These are phyloP conservation scores for Diplodia mutila DNA, from an alignment of 2,329 filamentous ascomycete genomes.

Conservation along the genomic window DNA sequence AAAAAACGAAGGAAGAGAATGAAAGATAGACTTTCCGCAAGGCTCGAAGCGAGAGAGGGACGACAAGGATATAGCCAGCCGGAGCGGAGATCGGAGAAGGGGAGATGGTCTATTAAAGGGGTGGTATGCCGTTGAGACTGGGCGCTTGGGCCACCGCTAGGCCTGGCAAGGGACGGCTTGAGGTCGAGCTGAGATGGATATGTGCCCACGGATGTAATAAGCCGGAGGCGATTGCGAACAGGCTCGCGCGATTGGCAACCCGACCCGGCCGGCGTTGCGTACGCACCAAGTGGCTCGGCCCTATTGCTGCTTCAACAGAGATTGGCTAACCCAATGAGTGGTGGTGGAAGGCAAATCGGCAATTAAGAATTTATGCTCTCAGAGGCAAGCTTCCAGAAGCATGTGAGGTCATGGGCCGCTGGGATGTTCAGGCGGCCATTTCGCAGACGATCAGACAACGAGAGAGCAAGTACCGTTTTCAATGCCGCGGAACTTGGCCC, in stretches of 20 bases:
- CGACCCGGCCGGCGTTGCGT: not conserved
- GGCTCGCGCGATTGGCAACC: not conserved
- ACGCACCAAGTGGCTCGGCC: not conserved
- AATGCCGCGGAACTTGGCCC: not conserved
- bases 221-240: not conserved
- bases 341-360: not conserved
- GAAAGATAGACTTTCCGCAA: not conserved
- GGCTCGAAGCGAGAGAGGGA: slow-evolving; percentile 8
- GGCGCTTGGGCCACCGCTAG: not conserved
- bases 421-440: not conserved
- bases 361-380: not conserved
- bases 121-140: not conserved
- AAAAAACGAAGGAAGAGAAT: not conserved
- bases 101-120: slow-evolving; percentile 14
- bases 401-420: not conserved
- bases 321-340: not conserved
- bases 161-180: not conserved
- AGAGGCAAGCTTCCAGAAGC: not conserved
- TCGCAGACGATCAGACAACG: slow-evolving; percentile 7
- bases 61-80: slow-evolving; percentile 13
- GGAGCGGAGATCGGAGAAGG: slow-evolving; percentile 14
- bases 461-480: not conserved
- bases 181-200: not conserved
- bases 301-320: not conserved
- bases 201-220: not conserved